Base-by-base conservation (phyloP, 208 protist species). In the Acanthamoeba culbertsoni region DNA sequence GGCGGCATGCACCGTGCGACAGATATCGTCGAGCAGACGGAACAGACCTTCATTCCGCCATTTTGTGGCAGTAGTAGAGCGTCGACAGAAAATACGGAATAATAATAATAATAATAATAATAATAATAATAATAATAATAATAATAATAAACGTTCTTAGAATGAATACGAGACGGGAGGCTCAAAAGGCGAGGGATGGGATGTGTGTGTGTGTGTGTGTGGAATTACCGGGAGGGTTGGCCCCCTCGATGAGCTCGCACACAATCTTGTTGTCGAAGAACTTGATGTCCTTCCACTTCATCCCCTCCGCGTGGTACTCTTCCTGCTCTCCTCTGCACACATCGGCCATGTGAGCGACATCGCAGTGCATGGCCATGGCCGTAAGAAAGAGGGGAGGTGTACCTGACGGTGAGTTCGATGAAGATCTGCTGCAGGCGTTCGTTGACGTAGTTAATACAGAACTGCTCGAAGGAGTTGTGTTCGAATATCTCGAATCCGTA, bases 371-470 rank as follows among this genome's bases (percentile, higher is more conserved):
- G 23, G 51, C 51, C 14, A n/a, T 59, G 51, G 23, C 23, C 23
- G 23, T n/a, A n/a, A 59, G 51, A 23, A 59, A 59, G 51, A 14
- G 23, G 23, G 51, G 51, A n/a, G n/a, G n/a, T n/a, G n/a, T 23
- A 97, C 92, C 98, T 98, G 28, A 99, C 96, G 20, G 98, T 99
- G 33, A 99, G 95, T 55, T 99, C 98, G 91, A 99, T 99, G 94
- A 99, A 99, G 79, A 99, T 99, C 94, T 99, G 98, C 95, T 99
- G 99, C 33, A 99, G 95, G 94, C 99, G 99, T 94, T 99, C 99
- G 94, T 99, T 99, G 43, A 96, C 95, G 86, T 95, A 96, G 65
- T 96, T 96, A 79, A 96, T 96, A 46, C 94, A 95, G 89, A 96
- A 96, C 48, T 96, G 93, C 62, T 95, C 94, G 37, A 96, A 96